Evolutionary conservation across 2,329 filamentous ascomycete species (phyloP).

Genomic region (Cryphonectria nitschkei): DNA sequence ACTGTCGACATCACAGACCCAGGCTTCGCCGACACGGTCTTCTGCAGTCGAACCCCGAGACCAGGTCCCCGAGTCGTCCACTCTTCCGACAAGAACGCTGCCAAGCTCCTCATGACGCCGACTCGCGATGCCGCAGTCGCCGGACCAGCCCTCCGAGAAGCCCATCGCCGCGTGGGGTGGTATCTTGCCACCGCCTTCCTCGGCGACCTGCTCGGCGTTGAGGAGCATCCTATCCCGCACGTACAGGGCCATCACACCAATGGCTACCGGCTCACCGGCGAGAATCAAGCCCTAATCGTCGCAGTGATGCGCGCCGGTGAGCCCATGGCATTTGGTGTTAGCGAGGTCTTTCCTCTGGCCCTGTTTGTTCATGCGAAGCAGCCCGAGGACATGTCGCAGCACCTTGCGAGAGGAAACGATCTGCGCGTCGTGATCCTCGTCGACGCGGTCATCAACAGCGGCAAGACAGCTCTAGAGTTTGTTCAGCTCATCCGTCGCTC

Average conservation of each 20-base stretch:
- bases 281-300: conserved; percentile 56
- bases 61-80: conserved; percentile 17
- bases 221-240: conserved; percentile 53
- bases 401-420: conserved; percentile 43
- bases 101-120: conserved; percentile 56
- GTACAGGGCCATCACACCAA: conserved; percentile 51
- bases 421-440: conserved; percentile 54
- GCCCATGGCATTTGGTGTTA: conserved; percentile 63
- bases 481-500: conserved; percentile 49
- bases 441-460: conserved; percentile 63
- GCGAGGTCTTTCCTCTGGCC: conserved; percentile 53
- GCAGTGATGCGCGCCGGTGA: conserved; percentile 66
- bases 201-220: conserved; percentile 51
- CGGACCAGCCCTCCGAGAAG: conserved; percentile 51
- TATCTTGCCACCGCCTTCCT: conserved; percentile 58
- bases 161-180: conserved; percentile 52
- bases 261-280: conserved; percentile 52
- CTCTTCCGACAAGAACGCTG: conserved; percentile 36
- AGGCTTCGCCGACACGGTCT: conserved; percentile 37
- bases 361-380: conserved; percentile 52
- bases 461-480: conserved; percentile 53
- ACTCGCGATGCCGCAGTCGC: conserved; percentile 53
- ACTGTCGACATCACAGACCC: conserved; percentile 30
- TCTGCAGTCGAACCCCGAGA: conserved; percentile 28
- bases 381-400: conserved; percentile 44